Conservation (phyloP, 768 basidiomycete species). For the Xerocomellus dryophilus region DNA sequence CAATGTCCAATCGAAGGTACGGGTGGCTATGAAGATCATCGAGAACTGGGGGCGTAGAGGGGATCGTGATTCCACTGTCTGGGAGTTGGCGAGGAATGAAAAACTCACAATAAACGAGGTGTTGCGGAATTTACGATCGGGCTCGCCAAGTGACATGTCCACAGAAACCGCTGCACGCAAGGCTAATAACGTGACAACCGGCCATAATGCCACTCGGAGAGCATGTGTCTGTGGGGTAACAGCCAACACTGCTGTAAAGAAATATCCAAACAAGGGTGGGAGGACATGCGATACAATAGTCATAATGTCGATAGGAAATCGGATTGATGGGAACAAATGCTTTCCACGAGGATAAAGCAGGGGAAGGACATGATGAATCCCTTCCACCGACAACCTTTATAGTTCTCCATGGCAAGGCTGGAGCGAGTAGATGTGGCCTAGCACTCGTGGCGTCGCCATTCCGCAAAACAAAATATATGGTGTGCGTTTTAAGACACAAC, state of each 20-base stretch:
- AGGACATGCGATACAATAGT: slow-evolving; percentile 37
- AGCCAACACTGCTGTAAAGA: slow-evolving; percentile 48
- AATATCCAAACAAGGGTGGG: slow-evolving; percentile 45
- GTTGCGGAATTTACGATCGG: neutral
- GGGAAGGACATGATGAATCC: neutral
- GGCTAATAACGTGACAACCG: slow-evolving; percentile 41
- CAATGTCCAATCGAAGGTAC: neutral
- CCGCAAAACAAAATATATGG: too few relatives aligned
- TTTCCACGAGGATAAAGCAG: neutral
- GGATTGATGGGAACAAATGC: neutral
- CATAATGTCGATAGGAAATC: slow-evolving; percentile 28
- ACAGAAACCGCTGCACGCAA: slow-evolving; percentile 35
- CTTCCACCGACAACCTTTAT: neutral
- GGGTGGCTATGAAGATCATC: slow-evolving; percentile 12
- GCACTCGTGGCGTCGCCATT: too few relatives aligned
- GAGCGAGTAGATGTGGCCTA: too few relatives aligned
- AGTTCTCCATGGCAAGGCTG: too few relatives aligned
- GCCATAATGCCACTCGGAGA: slow-evolving; percentile 46
- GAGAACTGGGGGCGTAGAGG: slow-evolving; percentile 5
- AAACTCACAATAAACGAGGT: neutral
- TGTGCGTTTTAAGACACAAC: too few relatives aligned
- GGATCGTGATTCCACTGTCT: neutral
- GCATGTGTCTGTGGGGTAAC: slow-evolving; percentile 42
- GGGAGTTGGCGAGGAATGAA: neutral
- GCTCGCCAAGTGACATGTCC: slow-evolving; percentile 4